Conservation (phyloP, 1,139 yeast species). For the Hansenula sp. region DNA sequence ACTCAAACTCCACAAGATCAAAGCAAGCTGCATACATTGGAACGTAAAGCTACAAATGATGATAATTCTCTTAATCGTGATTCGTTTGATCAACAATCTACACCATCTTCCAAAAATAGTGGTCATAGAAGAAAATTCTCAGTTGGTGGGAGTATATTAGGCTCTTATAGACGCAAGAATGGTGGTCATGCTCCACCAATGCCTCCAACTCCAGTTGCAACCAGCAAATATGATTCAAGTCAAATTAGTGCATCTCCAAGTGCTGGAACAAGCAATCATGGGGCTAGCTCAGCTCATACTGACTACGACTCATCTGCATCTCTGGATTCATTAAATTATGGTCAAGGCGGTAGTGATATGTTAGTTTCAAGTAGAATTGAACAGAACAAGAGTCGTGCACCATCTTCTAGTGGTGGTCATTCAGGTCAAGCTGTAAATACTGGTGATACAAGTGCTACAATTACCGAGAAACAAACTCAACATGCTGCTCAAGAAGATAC, state of each 20-base stretch:
- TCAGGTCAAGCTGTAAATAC: constrained; percentile 3
- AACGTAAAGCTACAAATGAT: constrained; percentile 6
- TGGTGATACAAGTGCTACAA: not conserved
- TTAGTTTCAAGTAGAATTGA: constrained; percentile 56
- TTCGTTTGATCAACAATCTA: constrained; percentile 14
- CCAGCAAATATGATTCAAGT: constrained; percentile 10
- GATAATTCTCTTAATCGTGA: constrained; percentile 7
- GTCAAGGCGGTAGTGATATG: constrained; percentile 64
- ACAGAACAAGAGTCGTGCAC: constrained; percentile 26
- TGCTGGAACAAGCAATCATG: constrained; percentile 6
- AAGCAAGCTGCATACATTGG: constrained; percentile 1
- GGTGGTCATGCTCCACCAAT: constrained; percentile 17
- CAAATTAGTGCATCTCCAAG: constrained; percentile 10
- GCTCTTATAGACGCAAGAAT: constrained; percentile 21
- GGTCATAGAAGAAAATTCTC: constrained; percentile 61
- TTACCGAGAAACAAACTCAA: not conserved
- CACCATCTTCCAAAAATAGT: constrained; percentile 21
- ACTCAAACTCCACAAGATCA: not conserved
- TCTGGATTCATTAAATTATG: constrained; percentile 47
- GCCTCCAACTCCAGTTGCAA: constrained; percentile 42
- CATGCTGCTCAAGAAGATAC: not conserved
- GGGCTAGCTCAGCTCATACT: constrained; percentile 15
- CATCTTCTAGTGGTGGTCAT: constrained; percentile 3
- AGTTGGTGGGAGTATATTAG: constrained; percentile 41
- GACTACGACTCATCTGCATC: constrained; percentile 52